A percentile compares a stretch with the other conserved stretches of the same genome.
phyloP scores from a whole-genome alignment of 2,329 filamentous ascomycete species.

The Fusarium sp. region DNA sequence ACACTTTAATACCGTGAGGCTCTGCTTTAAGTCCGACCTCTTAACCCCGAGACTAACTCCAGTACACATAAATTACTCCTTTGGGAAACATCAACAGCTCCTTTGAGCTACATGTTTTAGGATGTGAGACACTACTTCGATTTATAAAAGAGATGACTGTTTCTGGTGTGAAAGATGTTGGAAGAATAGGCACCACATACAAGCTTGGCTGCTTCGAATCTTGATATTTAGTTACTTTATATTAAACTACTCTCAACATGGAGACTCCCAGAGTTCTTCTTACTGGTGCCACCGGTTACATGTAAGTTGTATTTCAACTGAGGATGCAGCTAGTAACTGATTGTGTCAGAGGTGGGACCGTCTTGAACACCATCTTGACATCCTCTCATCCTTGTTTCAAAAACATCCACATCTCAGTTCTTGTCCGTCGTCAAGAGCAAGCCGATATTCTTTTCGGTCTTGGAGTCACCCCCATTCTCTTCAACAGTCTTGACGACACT shows the following conservation, averaged over 20 bases:
- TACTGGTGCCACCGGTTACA: constrained; percentile 16
- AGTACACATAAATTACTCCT: background rate
- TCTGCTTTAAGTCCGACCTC: constrained; percentile 5
- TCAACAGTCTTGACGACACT: background rate
- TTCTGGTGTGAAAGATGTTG: too few species aligned
- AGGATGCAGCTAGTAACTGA: background rate
- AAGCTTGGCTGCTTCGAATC: background rate
- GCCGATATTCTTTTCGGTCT: background rate
- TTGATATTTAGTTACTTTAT: background rate
- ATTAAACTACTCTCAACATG: background rate
- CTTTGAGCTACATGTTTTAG: background rate
- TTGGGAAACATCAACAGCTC: background rate
- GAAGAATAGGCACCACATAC: background rate
- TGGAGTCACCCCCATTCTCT: background rate
- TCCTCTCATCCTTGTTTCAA: background rate
- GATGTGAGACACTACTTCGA: accelerated
- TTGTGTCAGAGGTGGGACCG: constrained; percentile 1
- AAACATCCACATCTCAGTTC: background rate
- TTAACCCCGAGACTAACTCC: constrained; percentile 3
- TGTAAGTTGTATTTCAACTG: background rate
- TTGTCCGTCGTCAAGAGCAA: background rate
- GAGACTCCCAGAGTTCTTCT: background rate
- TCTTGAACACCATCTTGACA: background rate
- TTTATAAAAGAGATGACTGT: background rate
- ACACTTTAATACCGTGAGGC: background rate